Base-by-base conservation (phyloP, 371 early-diverging fungal species). In the Mortierella sp. region DNA sequence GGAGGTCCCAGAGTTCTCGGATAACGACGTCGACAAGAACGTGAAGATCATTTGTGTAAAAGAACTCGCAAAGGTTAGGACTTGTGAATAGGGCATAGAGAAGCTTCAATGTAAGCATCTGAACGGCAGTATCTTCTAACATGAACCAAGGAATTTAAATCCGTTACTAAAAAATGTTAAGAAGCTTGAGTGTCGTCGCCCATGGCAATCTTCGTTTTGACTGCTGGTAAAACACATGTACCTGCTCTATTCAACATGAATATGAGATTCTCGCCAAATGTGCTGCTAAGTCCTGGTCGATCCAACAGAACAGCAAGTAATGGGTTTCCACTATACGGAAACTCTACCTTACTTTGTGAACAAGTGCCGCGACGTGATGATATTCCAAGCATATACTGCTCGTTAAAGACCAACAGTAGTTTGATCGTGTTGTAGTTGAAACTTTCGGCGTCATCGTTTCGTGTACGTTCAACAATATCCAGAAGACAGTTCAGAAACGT, bases 11-110 rank as follows among this genome's bases (percentile, higher is more conserved):
- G 11, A 94, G 84, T 79, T 95, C 95, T 61, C 96, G 87, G 10
- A 96, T 81, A 1, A 93, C 87, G 28, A 96, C 92, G 74, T 97
- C 97, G 4, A 96, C 88, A 32, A 96, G 86, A 6, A 97, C 95
- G 47, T 87, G 87, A 21, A 96, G 84, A 80, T 97, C 97, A 70
- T 97, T 97, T 38, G 96, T 95, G 77, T 96, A 97, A 84, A 95
- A 92, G 67, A 94, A 91, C 59, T 91, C 88, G 52, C 84, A 85
- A 0, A 94, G 87, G 50, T 70, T 72, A 6, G 90, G 87, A 3
- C 77, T 85, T 21, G 88, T 76, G 55, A 97, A 89, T 24, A 97
- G 78, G 43, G 87, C 78, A 58, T 89, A 87, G 13, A 97, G 83
- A 52, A 94, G 87, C 52, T 92, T 88, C 41, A 94, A 84, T n/a